Percentiles rank a stretch among this genome's conserved stretches.
These are phyloP conservation scores for Scheffersomyces parashehatae DNA, from an alignment of 1,139 yeast genomes.

Conservation along the genomic window DNA sequence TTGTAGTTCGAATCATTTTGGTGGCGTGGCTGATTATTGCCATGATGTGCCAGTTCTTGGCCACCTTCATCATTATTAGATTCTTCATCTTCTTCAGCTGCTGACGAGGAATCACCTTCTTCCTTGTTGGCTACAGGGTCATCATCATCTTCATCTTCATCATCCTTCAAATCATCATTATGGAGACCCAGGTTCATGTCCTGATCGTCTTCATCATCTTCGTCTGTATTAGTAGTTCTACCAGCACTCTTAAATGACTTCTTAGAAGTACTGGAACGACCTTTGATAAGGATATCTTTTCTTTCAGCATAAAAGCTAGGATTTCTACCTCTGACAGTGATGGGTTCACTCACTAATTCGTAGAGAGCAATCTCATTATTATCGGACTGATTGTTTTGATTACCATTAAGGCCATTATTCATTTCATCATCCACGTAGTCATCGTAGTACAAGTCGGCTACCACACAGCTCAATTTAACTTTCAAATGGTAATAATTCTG, in stretches of 20 bases:
- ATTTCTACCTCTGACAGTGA: constrained; percentile 65
- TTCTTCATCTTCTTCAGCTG: neutral
- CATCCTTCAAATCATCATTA: constrained; percentile 11
- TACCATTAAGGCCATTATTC: constrained; percentile 6
- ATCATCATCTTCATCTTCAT: constrained; percentile 5
- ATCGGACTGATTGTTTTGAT: constrained; percentile 9
- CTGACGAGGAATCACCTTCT: constrained; percentile 3
- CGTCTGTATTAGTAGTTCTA: constrained; percentile 3
- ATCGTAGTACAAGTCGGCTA: constrained; percentile 45
- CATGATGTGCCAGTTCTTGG: neutral
- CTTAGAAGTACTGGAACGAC: constrained; percentile 14
- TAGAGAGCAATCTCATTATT: constrained; percentile 35
- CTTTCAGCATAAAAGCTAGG: constrained; percentile 63
- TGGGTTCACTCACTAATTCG: constrained; percentile 47
- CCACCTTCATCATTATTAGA: neutral
- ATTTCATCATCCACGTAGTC: constrained; percentile 39
- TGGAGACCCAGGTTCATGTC: neutral
- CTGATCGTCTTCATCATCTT: constrained; percentile 1
- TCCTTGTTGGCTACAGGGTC: constrained; percentile 3
- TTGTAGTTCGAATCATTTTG: neutral
- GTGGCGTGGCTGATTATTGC: neutral
- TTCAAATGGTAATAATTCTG: constrained; percentile 58
- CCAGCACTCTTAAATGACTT: constrained; percentile 13
- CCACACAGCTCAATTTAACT: constrained; percentile 45
- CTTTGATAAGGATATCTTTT: constrained; percentile 45